phyloP scores from a whole-genome alignment of 2,329 filamentous ascomycete species.

The Neobulgaria alba region DNA sequence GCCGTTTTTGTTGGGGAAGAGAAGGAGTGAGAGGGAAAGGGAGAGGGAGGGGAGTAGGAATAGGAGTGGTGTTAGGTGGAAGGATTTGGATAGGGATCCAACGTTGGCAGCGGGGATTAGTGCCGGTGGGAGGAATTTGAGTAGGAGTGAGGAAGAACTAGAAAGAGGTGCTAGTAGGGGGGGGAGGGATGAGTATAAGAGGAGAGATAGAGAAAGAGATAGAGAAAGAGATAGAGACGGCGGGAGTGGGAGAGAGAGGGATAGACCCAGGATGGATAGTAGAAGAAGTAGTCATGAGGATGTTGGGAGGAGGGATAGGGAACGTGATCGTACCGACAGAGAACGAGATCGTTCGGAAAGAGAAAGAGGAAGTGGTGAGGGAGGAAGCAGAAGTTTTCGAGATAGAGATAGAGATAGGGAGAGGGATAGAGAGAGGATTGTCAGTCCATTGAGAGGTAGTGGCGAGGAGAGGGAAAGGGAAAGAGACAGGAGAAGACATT shows the following conservation, averaged over 20 bases:
- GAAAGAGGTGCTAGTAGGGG: background rate
- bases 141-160: slow-evolving; percentile 12
- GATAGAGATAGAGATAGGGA: slow-evolving; percentile 14
- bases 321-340: slow-evolving; percentile 7
- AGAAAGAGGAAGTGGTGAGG: background rate
- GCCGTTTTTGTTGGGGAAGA: slow-evolving; percentile 27
- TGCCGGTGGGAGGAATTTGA: slow-evolving; percentile 15
- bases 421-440: slow-evolving; percentile 6
- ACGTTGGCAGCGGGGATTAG: too few species aligned
- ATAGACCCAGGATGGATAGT: slow-evolving; percentile 3
- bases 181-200: background rate
- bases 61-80: slow-evolving; percentile 11
- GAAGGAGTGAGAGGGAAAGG: slow-evolving; percentile 31
- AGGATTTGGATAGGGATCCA: slow-evolving; percentile 14
- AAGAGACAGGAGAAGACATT: slow-evolving; percentile 13
- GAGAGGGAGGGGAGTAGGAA: slow-evolving; percentile 14
- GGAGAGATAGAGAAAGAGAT: slow-evolving; percentile 7
- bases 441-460: slow-evolving; percentile 2
- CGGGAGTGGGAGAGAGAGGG: slow-evolving; percentile 11
- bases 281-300: slow-evolving; percentile 11
- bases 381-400: slow-evolving; percentile 5
- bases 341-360: slow-evolving; percentile 9
- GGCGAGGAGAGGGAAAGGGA: slow-evolving; percentile 11
- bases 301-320: slow-evolving; percentile 3
- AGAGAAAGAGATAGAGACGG: slow-evolving; percentile 11